phyloP scores from a whole-genome alignment of 306 rosid genomes.

The Herpetospermum pedunculosum region DNA sequence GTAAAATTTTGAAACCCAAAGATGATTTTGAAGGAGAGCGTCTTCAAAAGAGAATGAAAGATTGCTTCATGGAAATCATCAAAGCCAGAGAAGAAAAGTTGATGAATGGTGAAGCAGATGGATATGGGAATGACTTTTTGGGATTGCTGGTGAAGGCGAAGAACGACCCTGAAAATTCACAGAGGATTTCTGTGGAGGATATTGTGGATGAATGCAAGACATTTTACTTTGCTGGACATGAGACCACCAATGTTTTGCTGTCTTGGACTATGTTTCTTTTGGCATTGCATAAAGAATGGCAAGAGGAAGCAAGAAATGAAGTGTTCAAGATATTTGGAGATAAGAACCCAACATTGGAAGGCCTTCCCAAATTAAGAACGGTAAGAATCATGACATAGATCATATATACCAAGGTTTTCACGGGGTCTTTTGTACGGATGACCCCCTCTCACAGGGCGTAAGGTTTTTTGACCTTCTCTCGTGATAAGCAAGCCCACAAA shows the following conservation, averaged over 20 bases:
- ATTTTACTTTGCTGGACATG: constrained; percentile 34
- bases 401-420: no score
- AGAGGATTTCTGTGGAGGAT: constrained; percentile 4
- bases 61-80: not conserved
- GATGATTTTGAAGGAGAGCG: not conserved
- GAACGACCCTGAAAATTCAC: not conserved
- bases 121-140: constrained; percentile 3
- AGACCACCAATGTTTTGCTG: constrained; percentile 20
- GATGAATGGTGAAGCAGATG: not conserved
- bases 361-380: constrained; percentile 11
- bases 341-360: constrained; percentile 14
- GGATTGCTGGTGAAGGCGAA: not conserved
- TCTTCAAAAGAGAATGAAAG: not conserved
- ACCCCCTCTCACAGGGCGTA: no score
- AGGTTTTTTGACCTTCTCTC: no score
- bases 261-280: constrained; percentile 22
- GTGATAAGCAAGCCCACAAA: no score
- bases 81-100: not conserved
- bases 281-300: constrained; percentile 16
- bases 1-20: not conserved
- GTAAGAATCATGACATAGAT: not conserved
- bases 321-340: constrained; percentile 12
- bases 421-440: no score
- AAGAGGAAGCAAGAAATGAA: constrained; percentile 25
- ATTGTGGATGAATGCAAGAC: constrained; percentile 25